phyloP scores from a whole-genome alignment of 2,329 filamentous ascomycete species.

The Emericellopsis atlantica region DNA sequence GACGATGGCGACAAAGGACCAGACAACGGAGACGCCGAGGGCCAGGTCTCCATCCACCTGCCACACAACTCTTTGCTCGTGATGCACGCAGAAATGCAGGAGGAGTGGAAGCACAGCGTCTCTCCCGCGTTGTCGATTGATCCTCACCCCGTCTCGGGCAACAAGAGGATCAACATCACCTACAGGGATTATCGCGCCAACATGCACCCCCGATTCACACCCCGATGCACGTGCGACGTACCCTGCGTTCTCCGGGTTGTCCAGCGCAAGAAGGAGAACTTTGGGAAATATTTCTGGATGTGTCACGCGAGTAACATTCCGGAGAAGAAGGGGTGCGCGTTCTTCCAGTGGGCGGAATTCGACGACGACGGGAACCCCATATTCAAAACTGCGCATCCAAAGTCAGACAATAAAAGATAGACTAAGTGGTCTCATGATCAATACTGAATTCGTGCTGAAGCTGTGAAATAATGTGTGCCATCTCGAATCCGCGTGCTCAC shows the following conservation, averaged over 20 bases:
- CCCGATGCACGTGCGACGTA: slow-evolving; percentile 63
- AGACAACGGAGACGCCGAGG: slow-evolving; percentile 50
- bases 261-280: slow-evolving; percentile 62
- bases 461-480: too few relatives aligned
- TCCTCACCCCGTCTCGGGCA: slow-evolving; percentile 72
- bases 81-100: slow-evolving; percentile 98
- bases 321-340: slow-evolving; percentile 56
- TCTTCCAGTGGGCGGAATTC: slow-evolving; percentile 79
- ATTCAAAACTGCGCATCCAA: not conserved
- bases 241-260: slow-evolving; percentile 63
- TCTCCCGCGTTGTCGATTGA: slow-evolving; percentile 63
- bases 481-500: too few relatives aligned
- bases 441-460: too few relatives aligned
- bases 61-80: slow-evolving; percentile 88
- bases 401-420: too few relatives aligned
- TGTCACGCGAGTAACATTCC: slow-evolving; percentile 67
- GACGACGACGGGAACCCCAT: slow-evolving; percentile 71
- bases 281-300: slow-evolving; percentile 87
- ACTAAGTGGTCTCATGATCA: too few relatives aligned
- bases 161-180: slow-evolving; percentile 81
- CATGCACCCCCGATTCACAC: slow-evolving; percentile 67
- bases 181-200: slow-evolving; percentile 75
- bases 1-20: slow-evolving; percentile 27
- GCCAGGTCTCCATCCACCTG: slow-evolving; percentile 84
- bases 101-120: slow-evolving; percentile 90